phyloP scores from a whole-genome alignment of 2,329 filamentous ascomycete species.

The Microdochium paspali region DNA sequence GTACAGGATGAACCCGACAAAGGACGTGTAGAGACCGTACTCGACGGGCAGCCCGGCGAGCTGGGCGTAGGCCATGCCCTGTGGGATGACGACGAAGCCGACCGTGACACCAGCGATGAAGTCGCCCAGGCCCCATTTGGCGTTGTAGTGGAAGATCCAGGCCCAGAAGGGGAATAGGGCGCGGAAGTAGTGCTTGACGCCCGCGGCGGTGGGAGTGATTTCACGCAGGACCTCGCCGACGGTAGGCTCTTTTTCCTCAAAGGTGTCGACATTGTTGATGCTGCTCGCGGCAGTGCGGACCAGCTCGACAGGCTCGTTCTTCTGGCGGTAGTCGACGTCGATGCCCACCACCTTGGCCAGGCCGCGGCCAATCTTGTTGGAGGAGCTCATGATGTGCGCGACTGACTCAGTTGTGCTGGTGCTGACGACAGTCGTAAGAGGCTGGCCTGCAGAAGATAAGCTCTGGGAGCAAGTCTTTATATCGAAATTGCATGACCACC shows the following conservation, averaged over 20 bases:
- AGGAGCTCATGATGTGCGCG: background rate
- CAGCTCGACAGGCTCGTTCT: slow-evolving; percentile 13
- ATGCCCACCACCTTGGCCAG: slow-evolving; percentile 19
- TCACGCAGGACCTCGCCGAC: background rate
- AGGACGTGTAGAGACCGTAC: slow-evolving; percentile 34
- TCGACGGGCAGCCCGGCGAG: slow-evolving; percentile 37
- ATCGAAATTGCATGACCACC: no score
- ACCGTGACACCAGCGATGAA: slow-evolving; percentile 37
- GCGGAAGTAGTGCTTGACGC: slow-evolving; percentile 20
- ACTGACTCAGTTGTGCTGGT: background rate
- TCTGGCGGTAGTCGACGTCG: slow-evolving; percentile 16
- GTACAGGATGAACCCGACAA: slow-evolving; percentile 26
- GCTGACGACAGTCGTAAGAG: background rate
- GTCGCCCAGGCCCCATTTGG: slow-evolving; percentile 36
- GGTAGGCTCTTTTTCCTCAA: background rate
- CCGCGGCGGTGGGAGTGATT: background rate
- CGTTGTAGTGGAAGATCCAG: slow-evolving; percentile 42
- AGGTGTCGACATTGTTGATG: slow-evolving; percentile 4
- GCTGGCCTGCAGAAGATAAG: background rate
- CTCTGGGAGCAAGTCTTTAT: no score
- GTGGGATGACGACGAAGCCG: slow-evolving; percentile 44
- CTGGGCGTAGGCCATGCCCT: slow-evolving; percentile 43
- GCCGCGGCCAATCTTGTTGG: slow-evolving; percentile 10
- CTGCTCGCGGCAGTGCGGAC: slow-evolving; percentile 15
- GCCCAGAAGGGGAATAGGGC: slow-evolving; percentile 37